phyloP scores from a whole-genome alignment of 305 asterid genomes.

The Solanum hybrid region DNA sequence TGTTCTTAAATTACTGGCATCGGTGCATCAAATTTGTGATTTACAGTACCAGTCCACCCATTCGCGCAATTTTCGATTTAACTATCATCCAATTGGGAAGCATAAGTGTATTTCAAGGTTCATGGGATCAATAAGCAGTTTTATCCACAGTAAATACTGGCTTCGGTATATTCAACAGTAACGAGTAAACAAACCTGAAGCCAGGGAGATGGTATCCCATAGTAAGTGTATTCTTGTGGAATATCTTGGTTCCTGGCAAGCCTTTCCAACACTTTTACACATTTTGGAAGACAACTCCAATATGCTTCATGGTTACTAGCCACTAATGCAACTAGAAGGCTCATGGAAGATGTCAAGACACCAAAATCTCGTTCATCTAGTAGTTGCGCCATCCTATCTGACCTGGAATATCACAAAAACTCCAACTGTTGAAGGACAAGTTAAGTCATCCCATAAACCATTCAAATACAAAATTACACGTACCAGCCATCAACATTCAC shows the following conservation, averaged over 20 bases:
- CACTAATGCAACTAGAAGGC: constrained; percentile 95
- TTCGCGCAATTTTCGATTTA: background rate
- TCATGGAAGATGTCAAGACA: constrained; percentile 91
- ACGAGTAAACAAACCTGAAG: constrained; percentile 73
- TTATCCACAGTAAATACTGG: background rate
- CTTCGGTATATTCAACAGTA: constrained; percentile 1
- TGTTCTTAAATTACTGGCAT: background rate
- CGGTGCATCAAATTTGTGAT: background rate
- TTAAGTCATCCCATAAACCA: background rate
- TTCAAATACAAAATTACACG: background rate
- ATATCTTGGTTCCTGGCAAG: constrained; percentile 91
- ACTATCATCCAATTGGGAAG: background rate
- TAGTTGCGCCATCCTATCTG: constrained; percentile 94
- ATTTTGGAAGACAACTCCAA: constrained; percentile 98
- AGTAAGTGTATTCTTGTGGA: constrained; percentile 99
- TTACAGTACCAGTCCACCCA: background rate
- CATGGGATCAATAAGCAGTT: background rate
- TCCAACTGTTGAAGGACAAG: background rate
- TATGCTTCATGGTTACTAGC: constrained; percentile 90
- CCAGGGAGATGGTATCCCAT: constrained; percentile 99
- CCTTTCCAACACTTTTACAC: constrained; percentile 88
- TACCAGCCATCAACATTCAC: constrained; percentile 99
- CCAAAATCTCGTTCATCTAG: constrained; percentile 99
- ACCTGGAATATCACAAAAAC: constrained; percentile 46
- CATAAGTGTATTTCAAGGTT: background rate